phyloP scores from a whole-genome alignment of 352 stramenopile species.

The Albugo laibachii region DNA sequence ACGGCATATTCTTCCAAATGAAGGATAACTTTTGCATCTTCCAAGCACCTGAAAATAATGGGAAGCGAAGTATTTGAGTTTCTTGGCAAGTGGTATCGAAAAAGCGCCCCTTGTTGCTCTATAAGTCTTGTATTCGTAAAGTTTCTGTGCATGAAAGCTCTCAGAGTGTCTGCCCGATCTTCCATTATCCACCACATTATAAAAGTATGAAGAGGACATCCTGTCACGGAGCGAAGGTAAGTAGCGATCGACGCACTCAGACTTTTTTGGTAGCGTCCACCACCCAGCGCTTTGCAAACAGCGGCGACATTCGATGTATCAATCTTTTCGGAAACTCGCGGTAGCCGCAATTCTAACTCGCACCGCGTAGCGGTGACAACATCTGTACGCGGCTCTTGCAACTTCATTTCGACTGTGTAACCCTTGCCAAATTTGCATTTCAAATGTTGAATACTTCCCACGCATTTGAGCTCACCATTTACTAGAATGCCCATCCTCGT shows the following conservation, averaged over 20 bases:
- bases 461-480: constrained; percentile 34
- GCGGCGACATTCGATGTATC: constrained; percentile 10
- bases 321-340: constrained; percentile 4
- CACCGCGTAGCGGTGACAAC: background rate
- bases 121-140: constrained; percentile 22
- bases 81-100: constrained; percentile 53
- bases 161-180: constrained; percentile 15
- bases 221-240: constrained; percentile 20
- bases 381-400: constrained; percentile 14
- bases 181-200: constrained; percentile 35
- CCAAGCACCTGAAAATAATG: background rate
- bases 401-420: constrained; percentile 79
- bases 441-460: constrained; percentile 81
- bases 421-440: constrained; percentile 92
- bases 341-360: constrained; percentile 1
- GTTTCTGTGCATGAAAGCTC: constrained; percentile 20
- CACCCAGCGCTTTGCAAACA: constrained; percentile 16
- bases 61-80: constrained; percentile 1
- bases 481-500: constrained; percentile 40
- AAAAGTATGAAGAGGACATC: constrained; percentile 31
- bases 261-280: constrained; percentile 14
- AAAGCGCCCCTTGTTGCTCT: constrained; percentile 42
- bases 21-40: background rate
- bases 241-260: constrained; percentile 17
- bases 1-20: background rate